Evolutionary conservation across 768 basidiomycete genomes (phyloP).

Genomic region (Amanita polypyramis): DNA sequence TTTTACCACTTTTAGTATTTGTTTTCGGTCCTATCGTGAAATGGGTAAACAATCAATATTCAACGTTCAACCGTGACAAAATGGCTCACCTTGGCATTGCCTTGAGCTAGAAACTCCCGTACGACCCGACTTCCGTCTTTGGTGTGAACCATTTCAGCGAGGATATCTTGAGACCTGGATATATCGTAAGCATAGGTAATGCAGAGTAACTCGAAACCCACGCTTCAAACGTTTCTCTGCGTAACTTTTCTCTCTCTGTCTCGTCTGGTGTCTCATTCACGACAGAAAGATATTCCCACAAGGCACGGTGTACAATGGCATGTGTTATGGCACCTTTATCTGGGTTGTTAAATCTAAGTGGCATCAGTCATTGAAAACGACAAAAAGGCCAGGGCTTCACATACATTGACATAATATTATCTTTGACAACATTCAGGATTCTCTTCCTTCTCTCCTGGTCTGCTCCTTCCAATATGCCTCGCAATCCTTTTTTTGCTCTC

Average conservation of each 20-base stretch:
- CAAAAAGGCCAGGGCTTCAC: conserved; percentile 12
- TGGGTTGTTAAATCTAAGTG: conserved; percentile 72
- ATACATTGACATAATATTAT: conserved; percentile 67
- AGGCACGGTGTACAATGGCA: conserved; percentile 76
- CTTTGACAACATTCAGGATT: conserved; percentile 58
- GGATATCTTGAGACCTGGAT: conserved; percentile 65
- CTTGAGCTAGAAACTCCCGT: conserved; percentile 74
- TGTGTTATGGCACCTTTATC: conserved; percentile 86
- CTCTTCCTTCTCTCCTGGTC: conserved; percentile 58
- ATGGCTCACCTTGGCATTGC: conserved; percentile 66
- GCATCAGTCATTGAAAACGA: background rate
- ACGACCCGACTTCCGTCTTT: conserved; percentile 83
- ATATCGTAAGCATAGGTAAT: background rate
- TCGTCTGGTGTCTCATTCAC: conserved; percentile 48
- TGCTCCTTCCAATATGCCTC: conserved; percentile 53
- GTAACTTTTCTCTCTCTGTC: conserved; percentile 59
- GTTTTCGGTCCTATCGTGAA: conserved; percentile 67
- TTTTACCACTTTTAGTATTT: conserved; percentile 80
- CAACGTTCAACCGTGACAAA: background rate
- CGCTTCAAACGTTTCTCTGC: conserved; percentile 76
- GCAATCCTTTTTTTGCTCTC: conserved; percentile 53
- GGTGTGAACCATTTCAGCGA: conserved; percentile 92
- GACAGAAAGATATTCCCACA: conserved; percentile 77
- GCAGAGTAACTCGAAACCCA: conserved; percentile 20
- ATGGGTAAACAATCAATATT: background rate